Evolutionary conservation across 257 asterid species (phyloP), one percentile per base, ranked within the genome.

Genomic region (Anisodus tanguticus): DNA sequence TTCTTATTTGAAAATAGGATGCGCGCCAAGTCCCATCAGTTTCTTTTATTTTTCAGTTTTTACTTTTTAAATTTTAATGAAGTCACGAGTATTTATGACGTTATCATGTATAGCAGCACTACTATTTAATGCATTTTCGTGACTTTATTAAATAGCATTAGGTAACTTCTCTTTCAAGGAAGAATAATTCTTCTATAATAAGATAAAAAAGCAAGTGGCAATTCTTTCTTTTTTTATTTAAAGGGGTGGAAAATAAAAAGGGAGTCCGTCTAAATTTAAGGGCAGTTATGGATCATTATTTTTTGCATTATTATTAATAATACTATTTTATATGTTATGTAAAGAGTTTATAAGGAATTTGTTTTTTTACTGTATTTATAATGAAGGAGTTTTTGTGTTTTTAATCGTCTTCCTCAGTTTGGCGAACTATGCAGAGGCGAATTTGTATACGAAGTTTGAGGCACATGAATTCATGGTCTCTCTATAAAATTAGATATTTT

Each of bases 81-180:
- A 49, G 8, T 76, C 81, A 76, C 81, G 81, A 53, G 63, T 51
- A 76, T 76, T 76, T 76, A 76, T 51, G 81, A 76, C 81, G 45
- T 76, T 76, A 51, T 51, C 62, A 74, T 22, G 12, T 2, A 6
- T 9, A 12, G n/a, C 15, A 63, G 6, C 47, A 12, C 49, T 35
- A 35, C 13, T 41, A 8, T 26, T 76, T 22, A 26, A 76, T 76
- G 64, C 47, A 7, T 51, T 76, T 19, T 76, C 81, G 81, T 76
- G 81, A 76, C 81, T 76, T 76, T 53, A 51, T 76, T 76, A 26
- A 76, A 12, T 76, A 51, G 26, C 62, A 12, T 76, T 76, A 26
- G 26, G 63, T 76, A 26, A 76, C 81, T 76, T 76, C 62, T 76
- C 81, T 22, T 76, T 76, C 81, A 76, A 76, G 81, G 45, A 76